Percentiles rank a stretch among this genome's conserved stretches.
phyloP scores from a whole-genome alignment of 805 yeast species.

The Kodamaea kakaduensis region DNA sequence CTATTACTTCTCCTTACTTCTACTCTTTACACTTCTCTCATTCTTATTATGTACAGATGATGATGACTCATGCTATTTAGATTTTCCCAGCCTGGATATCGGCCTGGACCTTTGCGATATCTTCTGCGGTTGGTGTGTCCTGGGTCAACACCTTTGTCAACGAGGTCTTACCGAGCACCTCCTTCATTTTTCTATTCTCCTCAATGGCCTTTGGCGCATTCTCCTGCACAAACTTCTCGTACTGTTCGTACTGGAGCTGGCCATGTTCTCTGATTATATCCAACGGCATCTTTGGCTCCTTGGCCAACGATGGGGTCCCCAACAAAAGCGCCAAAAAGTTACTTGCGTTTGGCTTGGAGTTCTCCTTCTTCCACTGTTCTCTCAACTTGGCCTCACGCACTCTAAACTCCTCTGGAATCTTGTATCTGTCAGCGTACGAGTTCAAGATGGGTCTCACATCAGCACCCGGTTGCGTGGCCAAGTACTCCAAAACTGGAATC shows the following conservation, averaged over 20 bases:
- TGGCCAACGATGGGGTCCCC: slow-evolving; percentile 54
- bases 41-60: no score
- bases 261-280: slow-evolving; percentile 90
- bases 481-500: slow-evolving; percentile 90
- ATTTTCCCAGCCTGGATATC: slow-evolving; percentile 21
- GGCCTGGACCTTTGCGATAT: slow-evolving; percentile 42
- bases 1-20: no score
- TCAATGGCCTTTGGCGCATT: slow-evolving; percentile 66
- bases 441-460: slow-evolving; percentile 88
- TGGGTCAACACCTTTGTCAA: slow-evolving; percentile 85
- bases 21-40: no score
- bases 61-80: neutral
- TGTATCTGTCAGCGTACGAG: slow-evolving; percentile 62
- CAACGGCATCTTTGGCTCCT: slow-evolving; percentile 71
- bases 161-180: slow-evolving; percentile 76
- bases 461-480: slow-evolving; percentile 79
- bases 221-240: slow-evolving; percentile 59
- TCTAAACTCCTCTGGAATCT: slow-evolving; percentile 75
- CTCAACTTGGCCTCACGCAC: slow-evolving; percentile 75
- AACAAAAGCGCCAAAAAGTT: slow-evolving; percentile 58
- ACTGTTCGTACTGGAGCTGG: slow-evolving; percentile 78
- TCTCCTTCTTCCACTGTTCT: slow-evolving; percentile 59
- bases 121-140: slow-evolving; percentile 65
- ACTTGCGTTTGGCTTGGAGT: slow-evolving; percentile 39
- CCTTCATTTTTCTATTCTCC: slow-evolving; percentile 84